phyloP scores from a whole-genome alignment of 2,329 filamentous ascomycete genomes.

The Phaeosphaeria sp. region DNA sequence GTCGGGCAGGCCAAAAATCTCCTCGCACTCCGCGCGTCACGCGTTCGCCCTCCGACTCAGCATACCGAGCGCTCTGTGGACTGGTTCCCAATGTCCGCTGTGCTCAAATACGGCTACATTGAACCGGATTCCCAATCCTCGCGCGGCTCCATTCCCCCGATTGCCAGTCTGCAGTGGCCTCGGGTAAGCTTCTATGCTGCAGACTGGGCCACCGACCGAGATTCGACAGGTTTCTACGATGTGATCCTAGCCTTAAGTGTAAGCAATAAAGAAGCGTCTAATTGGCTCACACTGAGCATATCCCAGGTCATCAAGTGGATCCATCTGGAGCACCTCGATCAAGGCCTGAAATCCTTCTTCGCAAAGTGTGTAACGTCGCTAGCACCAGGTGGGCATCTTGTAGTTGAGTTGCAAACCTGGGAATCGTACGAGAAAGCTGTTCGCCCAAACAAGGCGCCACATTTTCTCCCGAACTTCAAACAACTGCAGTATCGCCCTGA shows the following conservation, averaged over 20 bases:
- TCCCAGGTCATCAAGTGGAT: conserved; percentile 48
- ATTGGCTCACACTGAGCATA: not conserved
- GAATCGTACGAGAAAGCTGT: conserved; percentile 46
- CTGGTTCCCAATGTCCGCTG: conserved; percentile 47
- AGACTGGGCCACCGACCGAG: conserved; percentile 41
- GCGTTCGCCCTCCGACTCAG: conserved; percentile 33
- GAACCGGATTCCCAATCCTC: conserved; percentile 25
- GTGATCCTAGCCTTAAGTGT: conserved; percentile 46
- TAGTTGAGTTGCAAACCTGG: conserved; percentile 47
- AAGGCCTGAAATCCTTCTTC: conserved; percentile 42
- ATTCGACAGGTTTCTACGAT: conserved; percentile 36
- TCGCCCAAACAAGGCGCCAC: conserved; percentile 39
- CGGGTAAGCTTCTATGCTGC: conserved; percentile 40
- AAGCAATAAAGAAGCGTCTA: not conserved
- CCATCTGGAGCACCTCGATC: conserved; percentile 45
- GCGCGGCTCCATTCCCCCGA: conserved; percentile 16
- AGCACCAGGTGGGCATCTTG: conserved; percentile 35
- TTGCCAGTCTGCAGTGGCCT: conserved; percentile 28
- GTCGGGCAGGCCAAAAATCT: conserved; percentile 46
- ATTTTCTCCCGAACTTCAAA: conserved; percentile 35
- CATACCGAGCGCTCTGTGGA: conserved; percentile 25
- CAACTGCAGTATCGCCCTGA: conserved; percentile 40
- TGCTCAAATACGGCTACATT: conserved; percentile 41
- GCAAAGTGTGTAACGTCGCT: conserved; percentile 39
- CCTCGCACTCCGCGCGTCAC: conserved; percentile 45